These are phyloP conservation scores for Kluyveromyces marxianus DNA, from an alignment of 1,139 yeast species.

Conservation along the genomic window DNA sequence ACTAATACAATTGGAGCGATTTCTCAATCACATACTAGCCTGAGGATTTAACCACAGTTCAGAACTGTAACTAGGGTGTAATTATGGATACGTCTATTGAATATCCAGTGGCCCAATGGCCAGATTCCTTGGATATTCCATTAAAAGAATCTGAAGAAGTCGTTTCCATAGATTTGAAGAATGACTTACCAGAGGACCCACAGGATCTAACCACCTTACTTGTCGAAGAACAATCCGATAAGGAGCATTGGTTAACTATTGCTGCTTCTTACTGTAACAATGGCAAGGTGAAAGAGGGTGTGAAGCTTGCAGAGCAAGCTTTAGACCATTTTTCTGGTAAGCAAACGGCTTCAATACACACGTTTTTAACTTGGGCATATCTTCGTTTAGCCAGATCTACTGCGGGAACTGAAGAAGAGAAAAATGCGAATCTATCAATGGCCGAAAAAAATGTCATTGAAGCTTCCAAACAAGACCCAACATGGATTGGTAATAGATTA, in stretches of 20 bases:
- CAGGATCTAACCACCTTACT: constrained; percentile 70
- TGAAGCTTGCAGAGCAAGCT: constrained; percentile 57
- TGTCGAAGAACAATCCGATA: constrained; percentile 69
- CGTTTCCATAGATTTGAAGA: constrained; percentile 56
- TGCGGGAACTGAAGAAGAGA: constrained; percentile 28
- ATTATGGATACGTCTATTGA: constrained; percentile 20
- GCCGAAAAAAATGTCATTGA: constrained; percentile 33
- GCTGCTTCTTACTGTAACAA: constrained; percentile 72
- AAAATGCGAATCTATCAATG: constrained; percentile 25
- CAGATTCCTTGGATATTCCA: constrained; percentile 50
- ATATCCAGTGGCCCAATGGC: constrained; percentile 29
- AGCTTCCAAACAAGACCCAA: constrained; percentile 35
- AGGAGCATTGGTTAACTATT: constrained; percentile 75
- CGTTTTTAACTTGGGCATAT: constrained; percentile 69
- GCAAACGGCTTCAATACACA: constrained; percentile 51
- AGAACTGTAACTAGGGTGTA: no score
- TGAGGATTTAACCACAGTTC: no score
- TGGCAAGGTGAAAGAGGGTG: constrained; percentile 54
- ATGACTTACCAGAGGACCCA: constrained; percentile 85
- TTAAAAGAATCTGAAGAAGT: constrained; percentile 59
- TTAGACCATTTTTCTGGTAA: constrained; percentile 36
- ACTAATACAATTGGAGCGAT: no score
- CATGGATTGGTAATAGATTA: constrained; percentile 44
- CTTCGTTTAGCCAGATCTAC: constrained; percentile 40
- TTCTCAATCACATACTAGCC: no score